A percentile compares a stretch with the other conserved stretches of the same genome.
These are phyloP conservation scores for Mycena rebaudengoi DNA, from an alignment of 768 basidiomycete genomes.

Conservation along the genomic window DNA sequence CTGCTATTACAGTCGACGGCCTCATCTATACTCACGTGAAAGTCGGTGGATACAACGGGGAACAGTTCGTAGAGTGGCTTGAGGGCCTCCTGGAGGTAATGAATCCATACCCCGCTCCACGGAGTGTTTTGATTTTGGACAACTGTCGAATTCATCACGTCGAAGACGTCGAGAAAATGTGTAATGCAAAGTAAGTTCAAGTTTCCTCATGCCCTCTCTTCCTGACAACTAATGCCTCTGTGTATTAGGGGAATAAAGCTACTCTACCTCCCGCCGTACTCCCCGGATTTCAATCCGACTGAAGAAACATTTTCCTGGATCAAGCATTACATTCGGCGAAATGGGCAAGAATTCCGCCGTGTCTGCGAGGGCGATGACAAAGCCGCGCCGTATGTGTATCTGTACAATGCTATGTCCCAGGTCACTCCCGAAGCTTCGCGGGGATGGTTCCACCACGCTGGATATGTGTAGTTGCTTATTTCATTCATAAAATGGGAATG, in stretches of 20 bases:
- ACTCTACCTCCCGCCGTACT: constrained; percentile 44
- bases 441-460: constrained; percentile 18
- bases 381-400: constrained; percentile 4
- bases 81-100: constrained; percentile 27
- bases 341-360: constrained; percentile 23
- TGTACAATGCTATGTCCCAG: constrained; percentile 1
- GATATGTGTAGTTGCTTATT: constrained; percentile 1
- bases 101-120: constrained; percentile 33
- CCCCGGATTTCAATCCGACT: constrained; percentile 46
- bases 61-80: constrained; percentile 29
- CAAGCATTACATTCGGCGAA: constrained; percentile 38
- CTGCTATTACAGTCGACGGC: constrained; percentile 25
- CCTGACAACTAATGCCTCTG: too few relatives aligned
- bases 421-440: constrained; percentile 4
- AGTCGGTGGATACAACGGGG: constrained; percentile 32
- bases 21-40: constrained; percentile 32
- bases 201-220: too few relatives aligned
- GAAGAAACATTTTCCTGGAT: constrained; percentile 43
- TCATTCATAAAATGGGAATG: not conserved
- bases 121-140: constrained; percentile 38
- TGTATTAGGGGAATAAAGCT: constrained; percentile 34
- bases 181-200: constrained; percentile 7
- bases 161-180: constrained; percentile 26
- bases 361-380: constrained; percentile 10
- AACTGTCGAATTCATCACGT: constrained; percentile 42